Conservation (phyloP, 2,329 filamentous ascomycete genomes). For the Camillea tinctor region DNA sequence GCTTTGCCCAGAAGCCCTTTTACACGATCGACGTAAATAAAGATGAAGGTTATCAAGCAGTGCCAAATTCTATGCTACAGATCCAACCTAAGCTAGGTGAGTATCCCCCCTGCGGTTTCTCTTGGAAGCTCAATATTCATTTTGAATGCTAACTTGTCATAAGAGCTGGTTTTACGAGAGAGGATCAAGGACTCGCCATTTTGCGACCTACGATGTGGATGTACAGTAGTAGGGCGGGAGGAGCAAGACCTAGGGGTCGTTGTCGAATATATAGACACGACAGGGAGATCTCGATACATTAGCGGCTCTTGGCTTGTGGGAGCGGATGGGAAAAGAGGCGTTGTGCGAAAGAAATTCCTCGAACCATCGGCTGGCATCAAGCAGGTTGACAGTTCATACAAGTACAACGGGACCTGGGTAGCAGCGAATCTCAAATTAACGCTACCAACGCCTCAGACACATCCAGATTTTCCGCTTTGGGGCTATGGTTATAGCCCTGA, state of each 20-base stretch:
- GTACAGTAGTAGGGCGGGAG: conserved; percentile 16
- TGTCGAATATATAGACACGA: conserved; percentile 15
- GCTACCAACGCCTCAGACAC: conserved; percentile 43
- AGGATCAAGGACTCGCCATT: conserved; percentile 13
- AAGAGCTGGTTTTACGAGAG: conserved; percentile 17
- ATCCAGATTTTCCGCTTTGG: conserved; percentile 50
- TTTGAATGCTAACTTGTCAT: conserved; percentile 3
- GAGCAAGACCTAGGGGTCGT: conserved; percentile 9
- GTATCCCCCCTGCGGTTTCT: neutral
- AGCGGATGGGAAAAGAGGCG: conserved; percentile 48
- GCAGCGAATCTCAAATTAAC: conserved; percentile 45
- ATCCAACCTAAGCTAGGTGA: conserved; percentile 25
- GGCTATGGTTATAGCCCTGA: conserved; percentile 43
- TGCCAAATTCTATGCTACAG: conserved; percentile 22
- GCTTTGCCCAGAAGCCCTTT: conserved; percentile 19
- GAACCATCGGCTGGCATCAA: conserved; percentile 39
- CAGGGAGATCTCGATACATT: conserved; percentile 7
- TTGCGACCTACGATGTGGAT: conserved; percentile 21
- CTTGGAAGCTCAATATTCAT: fast-evolving
- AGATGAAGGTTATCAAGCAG: conserved; percentile 16
- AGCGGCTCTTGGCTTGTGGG: conserved; percentile 35
- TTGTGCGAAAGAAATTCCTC: conserved; percentile 45
- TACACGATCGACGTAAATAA: conserved; percentile 6
- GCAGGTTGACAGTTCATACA: conserved; percentile 33
- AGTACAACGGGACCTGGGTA: conserved; percentile 45